A percentile compares a stretch with the other conserved stretches of the same genome.
Conservation (phyloP, 805 yeast species). For the Ogataea naganishii region DNA sequence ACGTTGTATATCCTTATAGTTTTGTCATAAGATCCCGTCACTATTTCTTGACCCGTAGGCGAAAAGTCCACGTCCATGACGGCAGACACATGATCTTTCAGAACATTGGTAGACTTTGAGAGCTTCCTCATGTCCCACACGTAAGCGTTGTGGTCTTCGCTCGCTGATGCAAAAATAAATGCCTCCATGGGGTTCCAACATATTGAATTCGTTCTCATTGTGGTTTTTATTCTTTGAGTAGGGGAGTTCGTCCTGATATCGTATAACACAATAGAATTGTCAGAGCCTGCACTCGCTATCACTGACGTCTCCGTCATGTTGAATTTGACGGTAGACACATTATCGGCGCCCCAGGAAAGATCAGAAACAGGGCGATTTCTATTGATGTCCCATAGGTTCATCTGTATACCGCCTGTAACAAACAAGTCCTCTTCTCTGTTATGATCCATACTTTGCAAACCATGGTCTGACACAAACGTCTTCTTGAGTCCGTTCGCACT, state of each 20-base stretch:
- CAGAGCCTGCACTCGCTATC: slow-evolving; percentile 84
- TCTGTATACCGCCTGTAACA: slow-evolving; percentile 86
- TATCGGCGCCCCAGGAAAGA: slow-evolving; percentile 95
- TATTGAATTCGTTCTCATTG: slow-evolving; percentile 75
- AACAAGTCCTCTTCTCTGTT: slow-evolving; percentile 66
- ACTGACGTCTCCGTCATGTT: slow-evolving; percentile 86
- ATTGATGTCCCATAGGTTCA: slow-evolving; percentile 87
- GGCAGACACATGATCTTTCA: slow-evolving; percentile 93
- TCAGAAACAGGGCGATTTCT: slow-evolving; percentile 71
- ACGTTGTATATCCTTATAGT: slow-evolving; percentile 71
- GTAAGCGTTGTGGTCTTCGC: slow-evolving; percentile 92
- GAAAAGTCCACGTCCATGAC: slow-evolving; percentile 91
- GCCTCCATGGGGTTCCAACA: slow-evolving; percentile 99
- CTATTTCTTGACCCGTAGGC: slow-evolving; percentile 95
- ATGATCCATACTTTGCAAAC: slow-evolving; percentile 81
- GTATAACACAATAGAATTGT: slow-evolving; percentile 82
- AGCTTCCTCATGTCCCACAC: slow-evolving; percentile 95
- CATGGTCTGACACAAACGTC: slow-evolving; percentile 76
- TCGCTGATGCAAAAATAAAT: slow-evolving; percentile 81
- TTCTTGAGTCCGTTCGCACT: slow-evolving; percentile 52
- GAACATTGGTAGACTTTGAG: slow-evolving; percentile 71
- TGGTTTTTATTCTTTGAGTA: slow-evolving; percentile 79
- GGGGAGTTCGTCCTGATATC: slow-evolving; percentile 89
- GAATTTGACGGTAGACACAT: slow-evolving; percentile 71
- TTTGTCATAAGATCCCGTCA: slow-evolving; percentile 91